Conservation (phyloP, 2,329 filamentous ascomycete genomes). For the Pseudogymnoascus sp. region DNA sequence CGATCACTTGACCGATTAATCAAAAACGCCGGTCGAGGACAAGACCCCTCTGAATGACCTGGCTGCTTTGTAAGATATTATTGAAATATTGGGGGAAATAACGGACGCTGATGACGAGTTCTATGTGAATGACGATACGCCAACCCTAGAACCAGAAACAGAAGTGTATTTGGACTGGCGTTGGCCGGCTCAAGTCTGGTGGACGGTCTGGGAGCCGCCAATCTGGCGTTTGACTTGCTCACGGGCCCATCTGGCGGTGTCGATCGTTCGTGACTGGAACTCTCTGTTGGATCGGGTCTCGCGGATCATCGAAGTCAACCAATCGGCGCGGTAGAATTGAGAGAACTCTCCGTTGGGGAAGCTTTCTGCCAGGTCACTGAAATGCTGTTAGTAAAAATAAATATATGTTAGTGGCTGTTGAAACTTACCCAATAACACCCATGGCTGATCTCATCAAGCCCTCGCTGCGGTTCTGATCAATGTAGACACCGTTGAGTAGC, state of each 20-base stretch:
- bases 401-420: background rate
- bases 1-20: conserved; percentile 18
- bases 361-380: conserved; percentile 83
- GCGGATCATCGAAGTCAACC: conserved; percentile 82
- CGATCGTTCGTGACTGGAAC: conserved; percentile 73
- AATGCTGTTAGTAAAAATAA: background rate
- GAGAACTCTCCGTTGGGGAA: conserved; percentile 86
- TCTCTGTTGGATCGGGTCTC: conserved; percentile 87
- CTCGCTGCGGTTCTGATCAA: conserved; percentile 83
- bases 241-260: conserved; percentile 93
- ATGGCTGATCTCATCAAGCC: conserved; percentile 86
- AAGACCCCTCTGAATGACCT: conserved; percentile 28
- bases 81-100: conserved; percentile 12
- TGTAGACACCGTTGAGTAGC: conserved; percentile 70
- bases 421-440: conserved; percentile 88
- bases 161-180: background rate
- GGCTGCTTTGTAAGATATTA: conserved; percentile 12
- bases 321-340: conserved; percentile 80
- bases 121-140: conserved; percentile 10
- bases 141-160: conserved; percentile 4
- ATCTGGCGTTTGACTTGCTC: conserved; percentile 94
- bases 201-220: conserved; percentile 36
- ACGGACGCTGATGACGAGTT: conserved; percentile 7
- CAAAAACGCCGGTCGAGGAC: conserved; percentile 27
- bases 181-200: conserved; percentile 25